Evolutionary conservation across 2,329 filamentous ascomycete genomes (phyloP).

Genomic region (Phyllosticta citribraziliensis): DNA sequence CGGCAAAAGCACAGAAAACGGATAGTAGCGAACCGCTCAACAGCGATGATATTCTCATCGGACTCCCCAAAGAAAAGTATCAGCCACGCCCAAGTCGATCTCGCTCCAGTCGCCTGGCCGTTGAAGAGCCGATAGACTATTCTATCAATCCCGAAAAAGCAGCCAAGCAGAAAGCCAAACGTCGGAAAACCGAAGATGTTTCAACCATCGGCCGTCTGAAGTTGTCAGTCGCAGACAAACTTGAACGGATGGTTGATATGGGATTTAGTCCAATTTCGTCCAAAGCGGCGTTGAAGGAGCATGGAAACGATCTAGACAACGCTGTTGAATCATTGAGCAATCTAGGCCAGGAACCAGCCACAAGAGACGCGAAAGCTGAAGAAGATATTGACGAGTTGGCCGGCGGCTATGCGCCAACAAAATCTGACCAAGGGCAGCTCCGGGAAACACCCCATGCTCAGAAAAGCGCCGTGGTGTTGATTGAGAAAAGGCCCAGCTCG

Average conservation of each 20-base stretch:
- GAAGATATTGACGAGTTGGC: neutral
- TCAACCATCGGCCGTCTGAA: neutral
- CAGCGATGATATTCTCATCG: slow-evolving; percentile 18
- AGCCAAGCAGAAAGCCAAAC: slow-evolving; percentile 15
- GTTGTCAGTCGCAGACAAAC: neutral
- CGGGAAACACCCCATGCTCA: neutral
- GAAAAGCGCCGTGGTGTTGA: neutral
- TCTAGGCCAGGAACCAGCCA: neutral
- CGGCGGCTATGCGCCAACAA: neutral
- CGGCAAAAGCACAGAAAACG: slow-evolving; percentile 1
- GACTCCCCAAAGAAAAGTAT: slow-evolving; percentile 24
- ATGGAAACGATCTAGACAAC: neutral
- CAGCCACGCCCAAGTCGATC: slow-evolving; percentile 28
- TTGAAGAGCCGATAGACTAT: slow-evolving; percentile 20
- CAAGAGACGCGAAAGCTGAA: neutral
- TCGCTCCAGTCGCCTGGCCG: slow-evolving; percentile 19
- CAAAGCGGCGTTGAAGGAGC: neutral
- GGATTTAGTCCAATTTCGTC: neutral
- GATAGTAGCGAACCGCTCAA: slow-evolving; percentile 6
- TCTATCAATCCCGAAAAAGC: slow-evolving; percentile 22
- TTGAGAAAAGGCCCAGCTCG: neutral
- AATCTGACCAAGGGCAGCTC: neutral
- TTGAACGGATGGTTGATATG: neutral
- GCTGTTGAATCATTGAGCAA: neutral
- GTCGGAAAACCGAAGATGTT: slow-evolving; percentile 17